Evolutionary conservation across 148 eudicot species (phyloP), one percentile per base, ranked within the genome.

Genomic region (Polygonum aviculare): DNA sequence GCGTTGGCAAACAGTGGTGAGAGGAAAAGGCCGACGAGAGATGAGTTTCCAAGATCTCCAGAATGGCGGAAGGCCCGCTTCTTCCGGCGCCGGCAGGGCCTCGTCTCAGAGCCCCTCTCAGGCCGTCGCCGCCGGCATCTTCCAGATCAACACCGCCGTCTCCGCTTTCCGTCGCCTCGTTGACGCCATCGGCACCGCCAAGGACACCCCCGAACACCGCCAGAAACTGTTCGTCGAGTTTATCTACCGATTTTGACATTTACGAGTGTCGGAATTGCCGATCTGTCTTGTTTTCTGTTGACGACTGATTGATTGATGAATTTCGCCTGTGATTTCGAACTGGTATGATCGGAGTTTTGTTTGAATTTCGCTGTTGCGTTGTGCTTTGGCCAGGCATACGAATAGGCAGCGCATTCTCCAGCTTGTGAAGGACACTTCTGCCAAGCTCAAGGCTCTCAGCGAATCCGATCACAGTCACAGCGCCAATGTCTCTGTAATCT

Each of bases 41-140:
- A 89, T 89, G 90, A 88, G 92, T 83, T 88, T 88, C 49, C 88
- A 88, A 81, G 92, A 88, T 79, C 78, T 88, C 82, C 82, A 79
- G 12, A 76, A 79, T 78, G 89, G 88, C 48, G 81, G 84, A 51
- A 74, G 77, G 52, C 79, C 81, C 9, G 72, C 87, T n/a, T 77
- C 80, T 21, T 70, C 81, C 81, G 9, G 73, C 81, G 50, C n/a
- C 75, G 22, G 78, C 4, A 70, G 83, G 51, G 50, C 76, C 2
- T 59, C 77, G 0, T 22, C 82, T 45, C 86, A 83, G 40, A 78
- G 79, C 41, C 84, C 88, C 7, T 83, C 92, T 6, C 90, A 89
- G 72, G 79, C 87, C 2, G 88, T 89, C 19, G 87, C 87, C 72
- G 85, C 88, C 69, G 88, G 86, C 0, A 87, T 89, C 12, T 89